A percentile compares a stretch with the other conserved stretches of the same genome.
These are phyloP conservation scores for Lathyrus aphaca DNA, from an alignment of 306 rosid species.

Conservation along the genomic window DNA sequence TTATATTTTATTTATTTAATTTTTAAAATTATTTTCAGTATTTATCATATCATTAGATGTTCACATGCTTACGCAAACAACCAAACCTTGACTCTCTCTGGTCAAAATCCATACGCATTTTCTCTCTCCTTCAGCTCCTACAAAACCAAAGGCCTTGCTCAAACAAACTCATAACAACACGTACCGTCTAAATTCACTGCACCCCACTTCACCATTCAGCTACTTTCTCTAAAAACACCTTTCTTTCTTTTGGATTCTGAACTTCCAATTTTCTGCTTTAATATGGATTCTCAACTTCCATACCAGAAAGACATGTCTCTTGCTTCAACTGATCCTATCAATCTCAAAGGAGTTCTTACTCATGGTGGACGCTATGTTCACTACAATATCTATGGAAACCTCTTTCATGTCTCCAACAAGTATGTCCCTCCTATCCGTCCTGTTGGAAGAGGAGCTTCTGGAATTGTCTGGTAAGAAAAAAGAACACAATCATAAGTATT, in stretches of 20 bases:
- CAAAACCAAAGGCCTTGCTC: background rate
- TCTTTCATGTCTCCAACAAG: constrained; percentile 83
- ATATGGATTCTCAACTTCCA: constrained; percentile 29
- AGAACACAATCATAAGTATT: constrained; percentile 6
- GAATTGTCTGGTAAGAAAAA: constrained; percentile 82
- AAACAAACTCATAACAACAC: constrained; percentile 40
- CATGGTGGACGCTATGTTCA: constrained; percentile 78
- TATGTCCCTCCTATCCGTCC: constrained; percentile 92
- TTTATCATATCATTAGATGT: no score
- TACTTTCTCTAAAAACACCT: constrained; percentile 19
- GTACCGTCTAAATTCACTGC: constrained; percentile 29
- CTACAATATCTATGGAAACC: constrained; percentile 86
- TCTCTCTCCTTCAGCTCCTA: constrained; percentile 18
- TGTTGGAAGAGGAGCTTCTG: constrained; percentile 92
- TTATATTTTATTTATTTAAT: no score
- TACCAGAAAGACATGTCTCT: constrained; percentile 36
- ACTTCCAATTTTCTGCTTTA: constrained; percentile 10
- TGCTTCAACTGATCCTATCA: constrained; percentile 55
- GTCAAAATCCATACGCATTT: background rate
- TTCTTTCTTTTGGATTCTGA: constrained; percentile 25
- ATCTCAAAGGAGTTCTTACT: constrained; percentile 59
- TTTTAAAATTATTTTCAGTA: no score
- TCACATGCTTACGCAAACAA: constrained; percentile 2
- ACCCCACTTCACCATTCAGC: constrained; percentile 35
- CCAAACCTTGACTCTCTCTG: background rate